phyloP scores from a whole-genome alignment of 2,329 filamentous ascomycete genomes.

The Colletotrichum sp. region DNA sequence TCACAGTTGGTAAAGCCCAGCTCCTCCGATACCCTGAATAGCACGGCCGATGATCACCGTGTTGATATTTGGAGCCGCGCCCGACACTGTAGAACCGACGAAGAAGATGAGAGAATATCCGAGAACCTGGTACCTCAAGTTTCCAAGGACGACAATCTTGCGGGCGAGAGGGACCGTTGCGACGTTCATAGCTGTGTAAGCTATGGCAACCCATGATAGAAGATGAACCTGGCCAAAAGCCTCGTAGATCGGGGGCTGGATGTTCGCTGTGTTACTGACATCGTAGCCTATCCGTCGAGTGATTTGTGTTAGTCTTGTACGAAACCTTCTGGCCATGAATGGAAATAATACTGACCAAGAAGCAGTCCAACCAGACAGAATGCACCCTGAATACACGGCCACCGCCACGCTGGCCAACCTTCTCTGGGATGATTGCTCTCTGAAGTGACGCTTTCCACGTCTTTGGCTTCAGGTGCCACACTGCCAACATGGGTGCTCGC shows the following conservation, averaged over 20 bases:
- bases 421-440: background rate
- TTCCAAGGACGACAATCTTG: constrained; percentile 35
- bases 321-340: background rate
- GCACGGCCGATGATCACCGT: constrained; percentile 35
- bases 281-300: constrained; percentile 37
- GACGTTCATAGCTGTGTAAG: constrained; percentile 37
- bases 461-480: background rate
- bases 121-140: constrained; percentile 33
- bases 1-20: constrained; percentile 35
- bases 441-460: background rate
- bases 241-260: constrained; percentile 62
- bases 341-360: background rate
- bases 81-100: constrained; percentile 32
- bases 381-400: background rate
- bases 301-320: background rate
- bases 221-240: constrained; percentile 45
- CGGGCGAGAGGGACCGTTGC: constrained; percentile 37
- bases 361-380: constrained; percentile 3
- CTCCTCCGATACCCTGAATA: constrained; percentile 34
- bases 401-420: constrained; percentile 1
- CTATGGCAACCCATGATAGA: constrained; percentile 43
- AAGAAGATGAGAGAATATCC: constrained; percentile 30
- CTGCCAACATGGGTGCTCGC: background rate
- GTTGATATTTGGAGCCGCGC: constrained; percentile 31
- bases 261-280: constrained; percentile 54